Percentiles rank a stretch among this genome's conserved stretches.
Conservation (phyloP, 1,284 basidiomycete species). For the Leccinum ponderosum region DNA sequence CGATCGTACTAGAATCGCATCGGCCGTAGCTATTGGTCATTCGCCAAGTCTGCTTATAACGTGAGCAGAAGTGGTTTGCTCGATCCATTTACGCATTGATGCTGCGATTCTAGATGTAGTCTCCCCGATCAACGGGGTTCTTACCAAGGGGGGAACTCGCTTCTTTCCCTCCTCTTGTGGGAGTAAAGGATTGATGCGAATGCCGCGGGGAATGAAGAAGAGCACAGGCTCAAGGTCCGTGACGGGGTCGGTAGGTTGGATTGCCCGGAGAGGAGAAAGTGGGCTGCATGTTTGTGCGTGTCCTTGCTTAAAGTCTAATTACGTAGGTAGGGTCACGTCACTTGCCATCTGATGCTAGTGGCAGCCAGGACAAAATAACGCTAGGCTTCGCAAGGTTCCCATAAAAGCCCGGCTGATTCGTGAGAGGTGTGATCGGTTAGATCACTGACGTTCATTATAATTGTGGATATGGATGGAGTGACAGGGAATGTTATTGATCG, state of each 20-base stretch:
- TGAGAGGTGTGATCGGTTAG: conserved; percentile 11
- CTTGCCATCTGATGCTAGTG: conserved; percentile 25
- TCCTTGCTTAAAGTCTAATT: conserved; percentile 39
- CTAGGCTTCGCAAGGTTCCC: conserved; percentile 13
- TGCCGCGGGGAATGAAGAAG: conserved; percentile 31
- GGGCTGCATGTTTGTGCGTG: conserved; percentile 29
- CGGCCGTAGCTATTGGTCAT: conserved; percentile 11
- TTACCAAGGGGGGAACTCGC: conserved; percentile 2
- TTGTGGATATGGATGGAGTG: conserved; percentile 13
- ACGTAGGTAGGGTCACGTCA: conserved; percentile 35
- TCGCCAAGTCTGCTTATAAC: conserved; percentile 9
- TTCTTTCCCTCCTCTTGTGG: conserved; percentile 17
- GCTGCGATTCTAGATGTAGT: conserved; percentile 6
- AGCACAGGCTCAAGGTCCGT: conserved; percentile 24
- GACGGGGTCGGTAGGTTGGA: conserved; percentile 13
- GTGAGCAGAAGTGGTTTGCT: conserved; percentile 17
- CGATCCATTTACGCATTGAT: conserved; percentile 11
- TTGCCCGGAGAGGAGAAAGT: conserved; percentile 20
- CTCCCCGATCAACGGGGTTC: conserved; percentile 28
- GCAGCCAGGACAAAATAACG: conserved; percentile 7
- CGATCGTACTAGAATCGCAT: conserved; percentile 3
- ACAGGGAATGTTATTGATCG: conserved; percentile 23
- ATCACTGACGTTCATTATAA: conserved; percentile 20
- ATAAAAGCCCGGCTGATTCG: conserved; percentile 13
- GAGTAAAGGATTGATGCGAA: conserved; percentile 18